Evolutionary conservation across 1,284 basidiomycete species (phyloP), one percentile per base, ranked within the genome.

Genomic region (Ceratobasidium sp.): DNA sequence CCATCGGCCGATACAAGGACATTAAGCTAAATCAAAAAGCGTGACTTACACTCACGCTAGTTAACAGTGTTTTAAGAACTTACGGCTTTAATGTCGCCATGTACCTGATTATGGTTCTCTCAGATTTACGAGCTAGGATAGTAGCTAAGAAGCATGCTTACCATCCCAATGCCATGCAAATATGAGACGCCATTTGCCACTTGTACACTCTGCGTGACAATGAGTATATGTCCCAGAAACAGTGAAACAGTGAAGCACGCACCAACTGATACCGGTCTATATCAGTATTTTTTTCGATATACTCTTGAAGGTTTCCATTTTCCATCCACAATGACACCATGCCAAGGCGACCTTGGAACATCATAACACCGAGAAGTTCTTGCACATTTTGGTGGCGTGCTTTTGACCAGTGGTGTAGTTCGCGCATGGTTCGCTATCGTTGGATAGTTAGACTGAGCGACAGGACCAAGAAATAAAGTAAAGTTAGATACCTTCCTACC

Each of bases 301-400:
- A 64, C 18, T 50, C 30, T 32, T 52, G 44, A 1, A 64, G 28
- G 32, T 50, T 64, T 23, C 62, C 62, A 32, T 64, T 49, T 11
- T 50, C 47, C 62, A 64, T 64, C 62, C 62, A 64, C 18, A 32
- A 23, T 11, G 62, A 64, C 1, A 64, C 62, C 62, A 64, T 64
- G 23, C 62, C 62, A 28, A 64, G 23, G 7, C 46, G 46, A 16
- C 47, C 62, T 35, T 52, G 62, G 32, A 64, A 64, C 32, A 64
- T 41, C 16, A 64, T 52, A 13, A 64, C n/a, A 35, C 62, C 62
- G 18, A 64, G 18, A 16, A 64, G 35, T 16, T 50, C 47, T n/a
- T 64, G 62, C 8, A 64, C 47, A 16, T 64, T 50, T 3, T 64
- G 14, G 23, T 64, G 62, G 8, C 50, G 32, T 23, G 47, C 47